phyloP scores from a whole-genome alignment of 2,329 filamentous ascomycete species.

The Verticillium nonalfalfae region DNA sequence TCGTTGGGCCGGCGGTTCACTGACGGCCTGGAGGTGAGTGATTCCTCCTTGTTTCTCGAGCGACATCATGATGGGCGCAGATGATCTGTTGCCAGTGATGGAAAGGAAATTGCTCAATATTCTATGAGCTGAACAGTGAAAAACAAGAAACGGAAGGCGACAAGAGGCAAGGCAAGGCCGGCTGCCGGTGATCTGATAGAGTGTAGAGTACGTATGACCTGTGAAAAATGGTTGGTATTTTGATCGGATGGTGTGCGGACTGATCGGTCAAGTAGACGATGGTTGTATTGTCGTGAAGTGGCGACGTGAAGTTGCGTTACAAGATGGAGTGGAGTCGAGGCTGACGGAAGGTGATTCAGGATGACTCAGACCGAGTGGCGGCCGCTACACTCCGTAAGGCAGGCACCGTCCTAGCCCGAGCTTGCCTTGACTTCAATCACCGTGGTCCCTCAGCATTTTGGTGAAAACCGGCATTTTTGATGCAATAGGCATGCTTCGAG shows the following conservation, averaged over 20 bases:
- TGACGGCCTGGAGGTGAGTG: conserved; percentile 39
- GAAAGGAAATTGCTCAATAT: background rate
- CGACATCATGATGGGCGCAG: conserved; percentile 28
- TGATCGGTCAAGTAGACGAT: background rate
- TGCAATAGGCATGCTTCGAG: too few species aligned
- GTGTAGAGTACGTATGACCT: background rate
- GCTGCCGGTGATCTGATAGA: background rate
- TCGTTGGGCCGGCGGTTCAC: conserved; percentile 34
- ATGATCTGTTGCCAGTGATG: conserved; percentile 5
- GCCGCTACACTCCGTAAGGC: background rate
- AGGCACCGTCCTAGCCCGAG: background rate
- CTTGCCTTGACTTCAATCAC: background rate
- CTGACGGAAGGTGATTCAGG: background rate
- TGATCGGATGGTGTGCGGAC: background rate
- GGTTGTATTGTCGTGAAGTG: background rate
- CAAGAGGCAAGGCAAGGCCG: background rate
- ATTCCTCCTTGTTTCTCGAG: conserved; percentile 21
- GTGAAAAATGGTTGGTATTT: background rate
- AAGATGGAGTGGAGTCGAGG: background rate
- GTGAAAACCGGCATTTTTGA: too few species aligned
- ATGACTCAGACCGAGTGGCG: background rate
- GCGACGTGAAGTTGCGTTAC: background rate
- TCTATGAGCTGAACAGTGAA: conserved; percentile 11
- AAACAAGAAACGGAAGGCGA: background rate
- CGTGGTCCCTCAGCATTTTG: too few species aligned